Percentiles rank a stretch among this genome's conserved stretches.
These are phyloP conservation scores for Kurtzmaniella fragi DNA, from an alignment of 805 yeast species.

Conservation along the genomic window DNA sequence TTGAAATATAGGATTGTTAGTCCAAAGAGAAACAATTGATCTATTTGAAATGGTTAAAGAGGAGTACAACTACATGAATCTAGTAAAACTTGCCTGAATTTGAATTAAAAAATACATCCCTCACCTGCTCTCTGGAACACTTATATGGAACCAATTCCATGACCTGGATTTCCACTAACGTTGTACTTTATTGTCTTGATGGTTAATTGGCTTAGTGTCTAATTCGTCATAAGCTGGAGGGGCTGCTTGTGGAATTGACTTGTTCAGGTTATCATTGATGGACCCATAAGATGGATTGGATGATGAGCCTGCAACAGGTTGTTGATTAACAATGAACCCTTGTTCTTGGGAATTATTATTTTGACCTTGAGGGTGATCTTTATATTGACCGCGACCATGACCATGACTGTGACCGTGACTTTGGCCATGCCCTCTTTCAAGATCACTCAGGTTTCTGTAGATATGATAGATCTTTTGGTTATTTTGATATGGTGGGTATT, in stretches of 20 bases:
- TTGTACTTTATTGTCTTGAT: slow-evolving; percentile 2
- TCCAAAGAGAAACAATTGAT: too few species aligned
- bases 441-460: slow-evolving; percentile 22
- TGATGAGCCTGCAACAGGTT: slow-evolving; percentile 5
- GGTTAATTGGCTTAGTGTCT: slow-evolving; percentile 10
- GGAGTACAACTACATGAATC: too few species aligned
- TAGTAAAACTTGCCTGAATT: too few species aligned
- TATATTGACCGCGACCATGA: slow-evolving; percentile 12
- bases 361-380: slow-evolving; percentile 5
- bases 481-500: slow-evolving; percentile 35
- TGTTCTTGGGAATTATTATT: slow-evolving; percentile 5
- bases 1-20: too few species aligned
- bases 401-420: slow-evolving; percentile 18
- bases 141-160: too few species aligned
- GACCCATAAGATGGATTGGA: slow-evolving; percentile 23
- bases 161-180: too few species aligned
- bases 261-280: slow-evolving; percentile 13
- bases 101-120: not conserved
- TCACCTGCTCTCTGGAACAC: not conserved
- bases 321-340: slow-evolving; percentile 6
- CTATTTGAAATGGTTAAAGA: too few species aligned
- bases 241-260: slow-evolving; percentile 6
- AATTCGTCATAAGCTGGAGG: slow-evolving; percentile 32
- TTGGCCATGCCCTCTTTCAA: slow-evolving; percentile 21
- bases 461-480: slow-evolving; percentile 30